Evolutionary conservation across 352 stramenopile genomes (phyloP).

Genomic region (Pythium diclinum): DNA sequence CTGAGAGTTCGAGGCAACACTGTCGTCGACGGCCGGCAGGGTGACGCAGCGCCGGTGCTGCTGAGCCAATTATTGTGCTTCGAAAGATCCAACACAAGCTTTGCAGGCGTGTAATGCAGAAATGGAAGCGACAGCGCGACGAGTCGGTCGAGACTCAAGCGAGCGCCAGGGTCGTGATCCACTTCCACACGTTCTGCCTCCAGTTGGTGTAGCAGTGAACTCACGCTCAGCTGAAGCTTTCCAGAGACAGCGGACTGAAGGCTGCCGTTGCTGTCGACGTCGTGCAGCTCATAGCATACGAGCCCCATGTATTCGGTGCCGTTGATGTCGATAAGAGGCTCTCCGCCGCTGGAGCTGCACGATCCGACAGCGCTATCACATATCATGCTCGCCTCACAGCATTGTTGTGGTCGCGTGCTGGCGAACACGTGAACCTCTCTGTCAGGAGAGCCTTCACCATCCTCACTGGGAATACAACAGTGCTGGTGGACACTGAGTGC

Average conservation of each 20-base stretch:
- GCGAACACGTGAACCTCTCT: conserved; percentile 18
- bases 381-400: conserved; percentile 26
- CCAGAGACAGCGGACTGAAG: background rate
- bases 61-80: conserved; percentile 16
- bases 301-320: conserved; percentile 17
- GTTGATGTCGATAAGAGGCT: background rate
- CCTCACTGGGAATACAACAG: conserved; percentile 10
- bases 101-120: conserved; percentile 8
- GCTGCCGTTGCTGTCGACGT: background rate
- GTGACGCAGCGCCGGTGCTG: conserved; percentile 19
- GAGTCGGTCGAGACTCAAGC: conserved; percentile 25
- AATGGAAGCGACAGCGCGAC: conserved; percentile 17
- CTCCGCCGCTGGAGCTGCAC: background rate
- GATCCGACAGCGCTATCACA: background rate
- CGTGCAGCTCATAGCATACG: conserved; percentile 15
- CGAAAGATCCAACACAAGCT: conserved; percentile 4
- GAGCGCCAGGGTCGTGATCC: background rate
- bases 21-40: conserved; percentile 12
- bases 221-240: conserved; percentile 16
- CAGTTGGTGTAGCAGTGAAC: conserved; percentile 10
- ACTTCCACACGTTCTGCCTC: conserved; percentile 1
- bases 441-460: background rate
- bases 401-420: conserved; percentile 23
- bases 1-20: conserved; percentile 1
- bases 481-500: conserved; percentile 24